A percentile compares a stretch with the other conserved stretches of the same genome.
phyloP scores from a whole-genome alignment of 257 asterid genomes.

The Eucommia ulmoides region DNA sequence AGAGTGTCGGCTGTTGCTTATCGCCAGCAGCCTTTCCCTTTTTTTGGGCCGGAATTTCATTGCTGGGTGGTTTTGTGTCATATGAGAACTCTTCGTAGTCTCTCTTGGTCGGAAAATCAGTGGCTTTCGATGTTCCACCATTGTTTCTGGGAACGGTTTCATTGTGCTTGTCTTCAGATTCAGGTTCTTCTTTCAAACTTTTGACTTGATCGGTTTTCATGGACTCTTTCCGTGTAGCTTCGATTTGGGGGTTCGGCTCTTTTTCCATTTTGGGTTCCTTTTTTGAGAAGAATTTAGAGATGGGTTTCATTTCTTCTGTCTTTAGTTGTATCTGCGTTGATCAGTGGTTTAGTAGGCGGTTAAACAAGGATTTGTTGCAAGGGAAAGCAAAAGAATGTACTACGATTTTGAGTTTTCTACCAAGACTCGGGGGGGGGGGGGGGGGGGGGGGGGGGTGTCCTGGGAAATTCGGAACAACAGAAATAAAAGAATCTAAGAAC shows the following conservation, averaged over 20 bases:
- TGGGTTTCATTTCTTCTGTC: slow-evolving; percentile 45
- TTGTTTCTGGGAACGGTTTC: slow-evolving; percentile 7
- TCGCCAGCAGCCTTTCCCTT: slow-evolving; percentile 19
- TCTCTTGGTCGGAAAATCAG: slow-evolving; percentile 19
- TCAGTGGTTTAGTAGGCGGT: not conserved
- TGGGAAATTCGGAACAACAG: not conserved
- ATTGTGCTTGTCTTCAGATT: slow-evolving; percentile 6
- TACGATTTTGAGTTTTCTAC: not conserved
- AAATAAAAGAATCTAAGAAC: not conserved
- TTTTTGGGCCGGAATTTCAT: slow-evolving; percentile 30
- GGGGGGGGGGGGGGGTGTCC: no score
- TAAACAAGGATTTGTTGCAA: not conserved
- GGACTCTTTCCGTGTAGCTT: slow-evolving; percentile 21
- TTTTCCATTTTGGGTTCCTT: slow-evolving; percentile 20
- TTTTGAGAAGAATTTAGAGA: slow-evolving; percentile 65
- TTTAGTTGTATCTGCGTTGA: slow-evolving; percentile 49
- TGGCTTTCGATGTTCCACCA: slow-evolving; percentile 8
- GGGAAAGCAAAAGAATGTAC: not conserved
- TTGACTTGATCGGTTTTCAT: slow-evolving; percentile 15
- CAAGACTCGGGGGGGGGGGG: not conserved
- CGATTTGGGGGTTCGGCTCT: slow-evolving; percentile 20
- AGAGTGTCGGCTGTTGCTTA: slow-evolving; percentile 52
- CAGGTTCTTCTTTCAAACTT: slow-evolving; percentile 27
- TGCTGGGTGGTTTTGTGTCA: slow-evolving; percentile 16
- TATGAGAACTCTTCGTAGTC: slow-evolving; percentile 19